These are phyloP conservation scores for Jaapia argillacea DNA, from an alignment of 768 basidiomycete genomes.

Conservation along the genomic window DNA sequence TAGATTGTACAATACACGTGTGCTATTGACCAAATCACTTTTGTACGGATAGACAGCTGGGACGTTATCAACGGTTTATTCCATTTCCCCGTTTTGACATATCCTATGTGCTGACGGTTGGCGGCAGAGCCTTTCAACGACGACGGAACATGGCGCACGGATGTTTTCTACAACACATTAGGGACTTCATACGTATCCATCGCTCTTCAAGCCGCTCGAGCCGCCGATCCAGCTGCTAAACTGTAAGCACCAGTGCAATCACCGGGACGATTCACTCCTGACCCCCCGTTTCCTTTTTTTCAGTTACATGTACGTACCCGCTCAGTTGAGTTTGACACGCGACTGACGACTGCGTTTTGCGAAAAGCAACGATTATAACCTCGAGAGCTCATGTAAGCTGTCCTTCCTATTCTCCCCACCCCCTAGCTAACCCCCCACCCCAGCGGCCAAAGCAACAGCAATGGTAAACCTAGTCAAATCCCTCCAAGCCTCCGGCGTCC, in stretches of 20 bases:
- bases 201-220: conserved; percentile 42
- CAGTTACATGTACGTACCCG: neutral
- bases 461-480: conserved; percentile 41
- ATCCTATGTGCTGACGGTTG: neutral
- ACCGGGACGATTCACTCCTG: conserved; percentile 22
- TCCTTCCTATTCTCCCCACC: too few species aligned
- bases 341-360: too few species aligned
- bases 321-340: too few species aligned
- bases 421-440: too few species aligned
- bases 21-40: too few species aligned
- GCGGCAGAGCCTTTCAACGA: conserved; percentile 43
- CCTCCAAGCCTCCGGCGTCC: conserved; percentile 35
- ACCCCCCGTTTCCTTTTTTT: neutral
- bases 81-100: neutral
- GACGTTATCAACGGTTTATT: conserved; percentile 40
- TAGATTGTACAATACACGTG: too few species aligned
- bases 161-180: conserved; percentile 43
- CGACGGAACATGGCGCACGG: conserved; percentile 42
- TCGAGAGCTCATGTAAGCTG: too few species aligned
- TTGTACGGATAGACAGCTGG: conserved; percentile 32
- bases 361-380: too few species aligned
- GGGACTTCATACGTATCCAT: conserved; percentile 35
- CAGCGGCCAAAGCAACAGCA: conserved; percentile 49
- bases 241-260: too few species aligned
- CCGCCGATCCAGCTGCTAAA: conserved; percentile 46